Conservation (phyloP, 768 basidiomycete species). For the Ramaria sp. region DNA sequence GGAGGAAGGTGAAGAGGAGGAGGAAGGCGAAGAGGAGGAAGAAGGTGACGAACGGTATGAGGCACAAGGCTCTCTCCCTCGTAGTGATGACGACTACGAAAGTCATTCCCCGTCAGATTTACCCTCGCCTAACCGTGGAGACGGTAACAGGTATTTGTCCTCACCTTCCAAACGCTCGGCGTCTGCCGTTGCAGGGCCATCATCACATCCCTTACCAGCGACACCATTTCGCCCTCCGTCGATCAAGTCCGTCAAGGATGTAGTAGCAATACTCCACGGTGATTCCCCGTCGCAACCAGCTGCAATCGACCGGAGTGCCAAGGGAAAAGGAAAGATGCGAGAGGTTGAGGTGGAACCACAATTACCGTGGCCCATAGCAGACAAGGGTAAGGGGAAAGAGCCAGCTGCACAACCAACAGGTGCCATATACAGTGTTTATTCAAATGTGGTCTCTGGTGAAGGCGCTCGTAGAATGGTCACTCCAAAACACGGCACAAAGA, state of each 20-base stretch:
- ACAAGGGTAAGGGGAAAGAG: background rate
- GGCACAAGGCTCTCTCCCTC: background rate
- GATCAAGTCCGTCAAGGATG: background rate
- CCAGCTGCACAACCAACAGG: background rate
- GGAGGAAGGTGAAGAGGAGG: conserved; percentile 20
- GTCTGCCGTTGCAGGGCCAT: background rate
- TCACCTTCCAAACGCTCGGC: background rate
- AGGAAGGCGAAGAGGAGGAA: conserved; percentile 40
- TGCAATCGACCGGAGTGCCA: background rate
- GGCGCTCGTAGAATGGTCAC: background rate
- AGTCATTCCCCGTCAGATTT: background rate
- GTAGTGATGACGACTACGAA: background rate
- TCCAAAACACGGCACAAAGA: background rate
- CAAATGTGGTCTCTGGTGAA: background rate
- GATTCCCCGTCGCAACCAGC: background rate
- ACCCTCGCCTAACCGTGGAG: background rate
- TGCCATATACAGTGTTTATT: background rate
- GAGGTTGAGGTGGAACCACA: background rate
- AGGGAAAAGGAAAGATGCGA: conserved; percentile 2
- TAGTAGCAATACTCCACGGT: background rate
- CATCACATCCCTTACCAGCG: background rate
- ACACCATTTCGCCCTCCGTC: background rate
- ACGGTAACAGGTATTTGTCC: background rate
- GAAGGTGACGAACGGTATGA: conserved; percentile 37
- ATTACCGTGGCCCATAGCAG: background rate